Base-by-base conservation (phyloP, 2,329 filamentous ascomycete genomes). In the Tolypocladium paradoxum region DNA sequence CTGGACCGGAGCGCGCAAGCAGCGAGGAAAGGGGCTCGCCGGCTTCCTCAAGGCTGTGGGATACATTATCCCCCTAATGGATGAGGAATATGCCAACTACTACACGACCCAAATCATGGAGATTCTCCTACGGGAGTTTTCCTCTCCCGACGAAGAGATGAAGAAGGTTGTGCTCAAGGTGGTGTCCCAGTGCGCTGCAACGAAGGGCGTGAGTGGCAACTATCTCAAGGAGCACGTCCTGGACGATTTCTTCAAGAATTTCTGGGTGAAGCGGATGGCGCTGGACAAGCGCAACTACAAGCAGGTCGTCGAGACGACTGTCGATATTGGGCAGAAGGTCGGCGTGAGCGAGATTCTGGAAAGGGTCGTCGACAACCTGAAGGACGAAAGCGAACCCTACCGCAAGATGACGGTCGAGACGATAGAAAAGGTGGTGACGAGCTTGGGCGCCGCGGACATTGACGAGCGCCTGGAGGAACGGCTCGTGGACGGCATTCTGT, bases 51-150 rank as follows among this genome's bases (percentile, higher is more conserved):
- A 99, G 73, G 93, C 93, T 48, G 92, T 99, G 45, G 93, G 93
- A 29, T 97, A 93, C 68, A 96, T 99, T 65, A 97, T 99, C 57
- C 93, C 93, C 5, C 81, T 99, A 51, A 99, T 99, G 93, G 93
- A 99, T 73, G 93, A 99, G 71, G 93, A 99, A 66, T 97, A 96
- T 68, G 92, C 93, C 71, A 97, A 96, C 68, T 99, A 99, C 73
- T 99, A 99, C 66, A 97, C 93, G 9, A 89, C 85, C 60, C 91
- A 99, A 70, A 96, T 99, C 64, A 97, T 99, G 92, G 93, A 97
- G 70, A 97, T 97, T 63, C 75, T 99, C 16, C 82, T 97, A 33
- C 84, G 93, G 63, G 93, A 99, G 67, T 99, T 99, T 65, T 88
- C 90, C 7, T 96, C 92, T 0, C 93, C 93, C 0, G 93, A 99